These are phyloP conservation scores for Ceratobasidium theobromae DNA, from an alignment of 1,284 basidiomycete genomes.

Conservation along the genomic window DNA sequence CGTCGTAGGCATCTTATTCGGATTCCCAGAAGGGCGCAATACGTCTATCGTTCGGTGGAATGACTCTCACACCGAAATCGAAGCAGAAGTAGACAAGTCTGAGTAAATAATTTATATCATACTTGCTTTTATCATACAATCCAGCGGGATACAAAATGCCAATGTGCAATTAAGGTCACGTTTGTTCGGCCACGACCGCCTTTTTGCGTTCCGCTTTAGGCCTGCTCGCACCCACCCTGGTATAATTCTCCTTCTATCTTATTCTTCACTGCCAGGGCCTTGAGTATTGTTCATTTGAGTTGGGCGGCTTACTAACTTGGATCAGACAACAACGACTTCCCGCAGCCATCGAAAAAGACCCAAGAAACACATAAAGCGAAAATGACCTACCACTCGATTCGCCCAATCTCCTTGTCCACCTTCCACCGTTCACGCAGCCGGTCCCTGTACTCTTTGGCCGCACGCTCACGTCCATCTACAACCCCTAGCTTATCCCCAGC, in stretches of 20 bases:
- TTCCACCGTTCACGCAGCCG: slow-evolving; percentile 89
- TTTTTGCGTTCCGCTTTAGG: slow-evolving; percentile 92
- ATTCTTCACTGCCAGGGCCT: slow-evolving; percentile 87
- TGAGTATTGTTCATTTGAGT: slow-evolving; percentile 92
- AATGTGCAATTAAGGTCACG: not conserved
- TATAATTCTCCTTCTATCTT: slow-evolving; percentile 88
- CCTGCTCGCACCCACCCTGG: slow-evolving; percentile 80
- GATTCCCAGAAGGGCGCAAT: slow-evolving; percentile 43
- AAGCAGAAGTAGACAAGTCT: not conserved
- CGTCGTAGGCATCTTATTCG: slow-evolving; percentile 65
- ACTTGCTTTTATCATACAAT: not conserved
- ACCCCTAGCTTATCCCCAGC: slow-evolving; percentile 93
- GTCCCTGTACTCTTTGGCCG: slow-evolving; percentile 90
- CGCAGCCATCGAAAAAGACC: slow-evolving; percentile 41
- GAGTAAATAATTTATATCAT: slow-evolving; percentile 1
- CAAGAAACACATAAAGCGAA: not conserved
- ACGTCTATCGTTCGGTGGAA: slow-evolving; percentile 18
- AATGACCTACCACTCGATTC: slow-evolving; percentile 69
- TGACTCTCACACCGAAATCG: not conserved
- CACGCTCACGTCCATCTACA: slow-evolving; percentile 87
- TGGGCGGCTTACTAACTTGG: slow-evolving; percentile 84
- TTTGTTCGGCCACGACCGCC: slow-evolving; percentile 65
- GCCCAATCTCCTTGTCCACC: slow-evolving; percentile 77
- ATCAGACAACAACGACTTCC: slow-evolving; percentile 85
- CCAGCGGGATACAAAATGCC: not conserved